Base-by-base conservation (phyloP, 1,284 basidiomycete genomes). In the Moesziomyces sp. region DNA sequence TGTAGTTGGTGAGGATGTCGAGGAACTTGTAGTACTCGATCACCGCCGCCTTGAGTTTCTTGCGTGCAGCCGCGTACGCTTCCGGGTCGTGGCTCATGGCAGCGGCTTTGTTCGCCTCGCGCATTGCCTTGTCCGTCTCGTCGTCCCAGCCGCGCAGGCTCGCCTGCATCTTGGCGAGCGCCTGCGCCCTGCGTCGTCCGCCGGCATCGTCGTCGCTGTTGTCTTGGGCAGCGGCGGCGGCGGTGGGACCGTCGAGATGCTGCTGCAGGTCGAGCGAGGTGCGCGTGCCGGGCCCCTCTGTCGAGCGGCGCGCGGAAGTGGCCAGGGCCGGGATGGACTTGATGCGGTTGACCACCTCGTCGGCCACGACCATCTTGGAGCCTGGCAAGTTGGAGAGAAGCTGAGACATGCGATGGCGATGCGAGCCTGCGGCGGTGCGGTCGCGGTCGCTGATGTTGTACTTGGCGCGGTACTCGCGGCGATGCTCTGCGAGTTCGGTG, bases 1-100 rank as follows among this genome's bases (percentile, higher is more conserved):
- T 43, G n/a, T 86, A 90, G 63, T 94, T 94, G 74, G 93, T 92
- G 60, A 97, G 86, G 46, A 91, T 86, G 82, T 97, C 93, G 21
- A 83, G 62, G n/a, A 83, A 86, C 52, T 91, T 89, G 85, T 97
- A 95, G 83, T 92, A 92, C 80, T 97, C 94, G 57, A 91, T 77
- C 3, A 93, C 88, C 1, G 94, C 94, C 52, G 89, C 90, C 81
- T 92, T 91, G 58, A 97, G 86, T 77, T 90, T 90, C 84, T 90
- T 91, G 85, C 92, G 93, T 35, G 94, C 93, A 50, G 89, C 87
- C 45, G 89, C 87, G 85, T 96, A 97, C 58, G 91, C 89, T 54
- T 92, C 91, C 0, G 92, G 93, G 79, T 92, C 89, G 58, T 86
- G 87, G 11, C 80, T 83, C 44, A 75, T 80, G 66, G 78, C 74